A percentile compares a stretch with the other conserved stretches of the same genome.
These are phyloP conservation scores for Plantago elongata DNA, from an alignment of 257 asterid genomes.

Conservation along the genomic window DNA sequence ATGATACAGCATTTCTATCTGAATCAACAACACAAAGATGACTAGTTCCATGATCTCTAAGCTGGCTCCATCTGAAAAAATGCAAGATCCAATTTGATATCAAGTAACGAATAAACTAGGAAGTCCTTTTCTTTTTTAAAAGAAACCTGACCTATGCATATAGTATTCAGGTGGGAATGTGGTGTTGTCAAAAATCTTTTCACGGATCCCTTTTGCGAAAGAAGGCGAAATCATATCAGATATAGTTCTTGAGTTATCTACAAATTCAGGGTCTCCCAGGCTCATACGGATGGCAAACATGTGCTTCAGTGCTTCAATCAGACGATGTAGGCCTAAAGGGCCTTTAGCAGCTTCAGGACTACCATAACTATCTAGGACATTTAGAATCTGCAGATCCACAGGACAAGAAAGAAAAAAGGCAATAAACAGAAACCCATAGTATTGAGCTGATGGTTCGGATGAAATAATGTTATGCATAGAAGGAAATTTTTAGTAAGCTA, in stretches of 20 bases:
- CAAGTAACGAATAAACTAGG: not conserved
- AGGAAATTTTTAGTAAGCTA: not conserved
- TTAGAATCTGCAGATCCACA: constrained; percentile 44
- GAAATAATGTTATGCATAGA: not conserved
- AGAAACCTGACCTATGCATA: constrained; percentile 43
- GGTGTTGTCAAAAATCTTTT: constrained; percentile 68
- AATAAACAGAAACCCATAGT: too few relatives aligned
- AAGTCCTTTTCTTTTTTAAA: not conserved
- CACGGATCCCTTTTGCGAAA: constrained; percentile 50
- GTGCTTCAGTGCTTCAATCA: constrained; percentile 77
- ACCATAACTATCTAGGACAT: constrained; percentile 52
- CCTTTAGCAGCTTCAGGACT: constrained; percentile 45
- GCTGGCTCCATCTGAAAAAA: constrained; percentile 64
- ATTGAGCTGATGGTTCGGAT: not conserved
- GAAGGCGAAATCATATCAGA: constrained; percentile 72
- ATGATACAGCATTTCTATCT: constrained; percentile 76
- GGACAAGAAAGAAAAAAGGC: not conserved
- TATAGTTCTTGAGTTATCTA: constrained; percentile 34
- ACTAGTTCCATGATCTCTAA: constrained; percentile 79
- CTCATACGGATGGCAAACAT: constrained; percentile 78
- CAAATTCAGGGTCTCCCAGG: constrained; percentile 78
- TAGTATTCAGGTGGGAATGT: constrained; percentile 91
- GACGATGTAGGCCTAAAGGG: constrained; percentile 76
- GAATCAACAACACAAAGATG: constrained; percentile 81
- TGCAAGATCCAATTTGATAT: not conserved